These are phyloP conservation scores for Geum urbanum DNA, from an alignment of 306 rosid species.

Conservation along the genomic window DNA sequence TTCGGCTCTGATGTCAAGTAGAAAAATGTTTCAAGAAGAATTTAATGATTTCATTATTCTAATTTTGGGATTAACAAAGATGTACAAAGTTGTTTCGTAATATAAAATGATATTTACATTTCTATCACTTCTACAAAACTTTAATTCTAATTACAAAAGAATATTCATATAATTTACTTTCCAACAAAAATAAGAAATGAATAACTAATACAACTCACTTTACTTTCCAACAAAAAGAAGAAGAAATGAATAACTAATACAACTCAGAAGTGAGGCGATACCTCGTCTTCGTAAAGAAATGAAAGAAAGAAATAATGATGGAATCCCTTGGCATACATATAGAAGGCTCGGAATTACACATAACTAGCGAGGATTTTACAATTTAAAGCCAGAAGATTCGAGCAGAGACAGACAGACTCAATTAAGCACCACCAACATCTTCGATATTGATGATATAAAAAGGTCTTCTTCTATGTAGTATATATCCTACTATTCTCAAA, in stretches of 20 bases:
- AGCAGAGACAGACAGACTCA: constrained; percentile 25
- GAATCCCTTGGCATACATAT: not conserved
- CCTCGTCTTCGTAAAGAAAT: constrained; percentile 6
- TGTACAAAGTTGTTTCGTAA: too few species aligned
- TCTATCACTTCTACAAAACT: too few species aligned
- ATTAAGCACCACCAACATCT: constrained; percentile 19
- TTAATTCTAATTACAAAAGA: too few species aligned
- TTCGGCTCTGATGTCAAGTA: too few species aligned
- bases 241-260: constrained; percentile 5
- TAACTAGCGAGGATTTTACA: constrained; percentile 40
- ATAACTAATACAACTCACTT: too few species aligned
- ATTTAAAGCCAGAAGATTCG: constrained; percentile 37
- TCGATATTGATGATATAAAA: constrained; percentile 10
- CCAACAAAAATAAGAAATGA: too few species aligned
- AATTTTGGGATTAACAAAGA: too few species aligned
- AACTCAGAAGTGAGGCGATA: not conserved
- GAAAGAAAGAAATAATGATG: constrained; percentile 8
- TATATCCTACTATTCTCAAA: constrained; percentile 29
- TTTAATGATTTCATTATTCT: too few species aligned
- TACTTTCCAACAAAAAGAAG: too few species aligned
- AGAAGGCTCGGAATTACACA: not conserved
- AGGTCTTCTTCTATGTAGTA: constrained; percentile 37
- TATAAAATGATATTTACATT: too few species aligned
- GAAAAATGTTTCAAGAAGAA: too few species aligned
- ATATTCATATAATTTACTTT: too few species aligned